Evolutionary conservation across 768 basidiomycete species (phyloP).

Genomic region (Leccinum disarticulatum): DNA sequence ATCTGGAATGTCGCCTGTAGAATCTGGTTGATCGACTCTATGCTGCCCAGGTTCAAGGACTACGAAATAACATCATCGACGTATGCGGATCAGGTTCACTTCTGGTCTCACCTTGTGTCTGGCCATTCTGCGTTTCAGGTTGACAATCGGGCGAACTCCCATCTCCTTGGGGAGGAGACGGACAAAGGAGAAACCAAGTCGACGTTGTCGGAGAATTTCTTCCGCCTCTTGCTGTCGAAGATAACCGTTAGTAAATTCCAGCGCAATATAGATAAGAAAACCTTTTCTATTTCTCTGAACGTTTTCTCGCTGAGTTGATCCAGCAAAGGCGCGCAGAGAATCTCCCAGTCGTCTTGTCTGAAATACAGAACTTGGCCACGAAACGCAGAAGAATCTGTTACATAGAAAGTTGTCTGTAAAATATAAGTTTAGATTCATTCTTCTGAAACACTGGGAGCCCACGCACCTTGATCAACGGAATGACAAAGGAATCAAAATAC

Average conservation of each 20-base stretch:
- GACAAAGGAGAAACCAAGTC: slow-evolving; percentile 81
- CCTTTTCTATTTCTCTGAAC: slow-evolving; percentile 70
- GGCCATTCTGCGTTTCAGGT: slow-evolving; percentile 60
- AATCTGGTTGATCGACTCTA: slow-evolving; percentile 83
- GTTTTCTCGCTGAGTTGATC: slow-evolving; percentile 68
- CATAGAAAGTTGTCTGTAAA: slow-evolving; percentile 84
- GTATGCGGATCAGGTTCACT: neutral
- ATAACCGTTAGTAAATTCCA: neutral
- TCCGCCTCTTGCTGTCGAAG: slow-evolving; percentile 54
- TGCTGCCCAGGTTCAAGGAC: slow-evolving; percentile 31
- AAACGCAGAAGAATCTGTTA: slow-evolving; percentile 88
- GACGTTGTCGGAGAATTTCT: slow-evolving; percentile 67
- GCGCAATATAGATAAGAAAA: slow-evolving; percentile 25
- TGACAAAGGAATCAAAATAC: slow-evolving; percentile 87
- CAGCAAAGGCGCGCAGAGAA: slow-evolving; percentile 77
- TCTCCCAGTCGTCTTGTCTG: slow-evolving; percentile 92
- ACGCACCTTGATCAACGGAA: slow-evolving; percentile 74
- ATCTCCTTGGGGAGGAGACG: slow-evolving; percentile 92
- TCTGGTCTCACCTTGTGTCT: slow-evolving; percentile 29
- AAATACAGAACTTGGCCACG: slow-evolving; percentile 86
- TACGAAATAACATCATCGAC: slow-evolving; percentile 14
- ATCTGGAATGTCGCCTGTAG: slow-evolving; percentile 85
- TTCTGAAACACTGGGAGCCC: neutral
- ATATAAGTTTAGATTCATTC: neutral
- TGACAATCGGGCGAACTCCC: slow-evolving; percentile 93